A percentile compares a stretch with the other conserved stretches of the same genome.
phyloP scores from a whole-genome alignment of 495 filamentous ascomycete genomes.

The Elasticomyces elasticus region DNA sequence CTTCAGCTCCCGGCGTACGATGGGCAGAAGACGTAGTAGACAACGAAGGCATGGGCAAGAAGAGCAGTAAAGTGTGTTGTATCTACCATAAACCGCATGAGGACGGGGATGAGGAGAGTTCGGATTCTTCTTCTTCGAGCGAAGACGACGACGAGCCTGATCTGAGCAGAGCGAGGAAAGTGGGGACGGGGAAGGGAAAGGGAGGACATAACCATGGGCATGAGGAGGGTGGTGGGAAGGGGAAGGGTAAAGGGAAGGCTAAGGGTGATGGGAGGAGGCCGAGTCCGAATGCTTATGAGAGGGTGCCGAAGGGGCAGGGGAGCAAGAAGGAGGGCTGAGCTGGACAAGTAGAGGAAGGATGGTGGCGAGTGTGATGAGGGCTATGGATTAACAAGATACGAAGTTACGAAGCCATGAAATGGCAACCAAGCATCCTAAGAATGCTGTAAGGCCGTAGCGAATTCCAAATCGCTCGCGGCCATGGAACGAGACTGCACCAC shows the following conservation, averaged over 20 bases:
- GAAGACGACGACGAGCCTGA: conserved; percentile 41
- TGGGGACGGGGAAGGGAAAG: conserved; percentile 18
- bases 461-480: too few species aligned
- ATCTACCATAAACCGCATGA: conserved; percentile 84
- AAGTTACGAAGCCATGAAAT: too few species aligned
- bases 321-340: not conserved
- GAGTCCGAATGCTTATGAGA: conserved; percentile 22
- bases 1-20: conserved; percentile 50
- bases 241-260: conserved; percentile 57
- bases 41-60: conserved; percentile 91
- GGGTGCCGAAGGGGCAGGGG: not conserved
- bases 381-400: too few species aligned
- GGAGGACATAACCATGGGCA: conserved; percentile 28
- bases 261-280: conserved; percentile 96
- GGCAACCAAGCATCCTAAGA: too few species aligned
- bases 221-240: conserved; percentile 31
- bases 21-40: conserved; percentile 94
- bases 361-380: too few species aligned
- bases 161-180: conserved; percentile 36
- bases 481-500: too few species aligned
- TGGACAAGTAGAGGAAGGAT: too few species aligned
- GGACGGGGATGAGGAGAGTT: conserved; percentile 69
- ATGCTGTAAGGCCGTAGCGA: too few species aligned
- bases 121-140: conserved; percentile 55
- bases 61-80: conserved; percentile 97